Percentiles rank a stretch among this genome's conserved stretches.
These are phyloP conservation scores for Ogataea siamensis DNA, from an alignment of 805 yeast species.

Conservation along the genomic window DNA sequence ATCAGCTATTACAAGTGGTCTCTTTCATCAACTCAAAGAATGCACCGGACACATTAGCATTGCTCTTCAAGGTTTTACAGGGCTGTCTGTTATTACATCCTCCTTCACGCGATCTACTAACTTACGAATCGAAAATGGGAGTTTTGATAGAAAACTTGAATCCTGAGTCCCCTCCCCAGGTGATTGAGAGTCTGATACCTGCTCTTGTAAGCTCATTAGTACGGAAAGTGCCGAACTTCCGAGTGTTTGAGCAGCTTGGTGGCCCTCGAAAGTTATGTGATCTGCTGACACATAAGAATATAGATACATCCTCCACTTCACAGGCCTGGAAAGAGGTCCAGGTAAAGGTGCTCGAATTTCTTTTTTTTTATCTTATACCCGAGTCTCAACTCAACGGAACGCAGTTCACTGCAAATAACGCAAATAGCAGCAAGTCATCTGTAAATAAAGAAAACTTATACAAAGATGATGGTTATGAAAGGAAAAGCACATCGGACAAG, in stretches of 20 bases:
- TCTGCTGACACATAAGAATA: constrained; percentile 34
- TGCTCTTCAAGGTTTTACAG: constrained; percentile 44
- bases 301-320: background rate
- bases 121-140: constrained; percentile 40
- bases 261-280: constrained; percentile 56
- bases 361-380: constrained; percentile 66
- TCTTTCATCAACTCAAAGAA: constrained; percentile 13
- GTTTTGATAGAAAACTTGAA: constrained; percentile 30
- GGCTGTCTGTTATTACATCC: constrained; percentile 63
- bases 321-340: constrained; percentile 50
- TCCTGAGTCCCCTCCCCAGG: constrained; percentile 14
- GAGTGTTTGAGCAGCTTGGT: constrained; percentile 54
- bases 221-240: constrained; percentile 52
- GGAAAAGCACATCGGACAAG: constrained; percentile 45
- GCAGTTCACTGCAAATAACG: background rate
- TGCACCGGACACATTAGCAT: constrained; percentile 17
- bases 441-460: constrained; percentile 1
- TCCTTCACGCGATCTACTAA: constrained; percentile 48
- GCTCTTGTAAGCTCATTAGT: constrained; percentile 58
- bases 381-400: constrained; percentile 38
- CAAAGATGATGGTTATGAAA: constrained; percentile 25
- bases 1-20: constrained; percentile 33
- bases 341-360: constrained; percentile 63
- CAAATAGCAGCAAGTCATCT: background rate
- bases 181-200: constrained; percentile 45